Evolutionary conservation across 2,329 filamentous ascomycete genomes (phyloP).

Genomic region (Fusarium poae): DNA sequence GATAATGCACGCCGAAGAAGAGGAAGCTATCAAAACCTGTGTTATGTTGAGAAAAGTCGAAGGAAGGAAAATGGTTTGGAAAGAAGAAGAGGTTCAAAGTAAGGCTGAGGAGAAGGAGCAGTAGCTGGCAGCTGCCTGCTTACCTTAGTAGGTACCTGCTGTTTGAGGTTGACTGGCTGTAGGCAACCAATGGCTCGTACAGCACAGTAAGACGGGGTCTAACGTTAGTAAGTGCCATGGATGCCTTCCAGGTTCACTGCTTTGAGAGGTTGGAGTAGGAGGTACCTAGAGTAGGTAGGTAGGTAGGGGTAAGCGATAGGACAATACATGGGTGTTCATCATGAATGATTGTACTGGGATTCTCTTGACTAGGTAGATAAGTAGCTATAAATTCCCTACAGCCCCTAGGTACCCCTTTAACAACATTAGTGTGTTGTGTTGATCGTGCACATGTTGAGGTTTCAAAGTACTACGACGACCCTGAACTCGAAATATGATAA

Average conservation of each 20-base stretch:
- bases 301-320: not conserved
- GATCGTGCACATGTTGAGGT: not conserved
- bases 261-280: not conserved
- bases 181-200: constrained; percentile 46
- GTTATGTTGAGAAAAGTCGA: constrained; percentile 6
- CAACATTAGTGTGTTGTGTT: not conserved
- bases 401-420: not conserved
- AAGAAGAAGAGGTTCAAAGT: constrained; percentile 28
- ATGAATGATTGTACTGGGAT: not conserved
- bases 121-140: constrained; percentile 40
- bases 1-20: not conserved
- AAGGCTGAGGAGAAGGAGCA: constrained; percentile 40
- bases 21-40: constrained; percentile 15
- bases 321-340: not conserved
- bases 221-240: not conserved
- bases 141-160: too few species aligned
- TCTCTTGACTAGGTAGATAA: not conserved
- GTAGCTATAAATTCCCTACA: not conserved
- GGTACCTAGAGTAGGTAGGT: too few species aligned
- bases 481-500: constrained; percentile 8
- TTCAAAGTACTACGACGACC: constrained; percentile 2
- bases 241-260: not conserved
- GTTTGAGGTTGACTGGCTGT: constrained; percentile 43
- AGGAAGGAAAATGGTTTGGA: not conserved
- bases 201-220: constrained; percentile 32